A percentile compares a stretch with the other conserved stretches of the same genome.
Evolutionary conservation across 1,139 yeast species (phyloP).

Genomic region (Entelexis paramagnoliae): DNA sequence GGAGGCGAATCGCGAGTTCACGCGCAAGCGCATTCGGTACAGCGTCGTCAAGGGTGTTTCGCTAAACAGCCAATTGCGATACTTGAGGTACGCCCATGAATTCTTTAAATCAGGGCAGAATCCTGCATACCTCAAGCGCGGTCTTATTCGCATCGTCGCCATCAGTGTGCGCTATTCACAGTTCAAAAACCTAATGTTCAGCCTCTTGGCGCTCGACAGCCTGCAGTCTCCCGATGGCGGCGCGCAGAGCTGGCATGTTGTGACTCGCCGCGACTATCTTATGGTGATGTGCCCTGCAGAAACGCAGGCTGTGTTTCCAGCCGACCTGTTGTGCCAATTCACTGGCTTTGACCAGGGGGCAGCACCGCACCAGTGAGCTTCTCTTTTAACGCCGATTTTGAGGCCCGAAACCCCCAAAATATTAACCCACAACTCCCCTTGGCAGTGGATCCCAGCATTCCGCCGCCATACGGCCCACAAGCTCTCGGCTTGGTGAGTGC

Average conservation of each 20-base stretch:
- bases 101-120: constrained; percentile 26
- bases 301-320: not conserved
- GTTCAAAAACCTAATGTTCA: constrained; percentile 26
- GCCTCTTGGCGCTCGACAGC: constrained; percentile 23
- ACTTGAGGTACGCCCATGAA: constrained; percentile 48
- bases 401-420: not conserved
- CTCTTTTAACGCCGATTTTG: not conserved
- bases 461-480: not conserved
- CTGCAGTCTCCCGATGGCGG: too few species aligned
- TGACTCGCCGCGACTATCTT: not conserved
- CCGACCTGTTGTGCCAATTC: constrained; percentile 9
- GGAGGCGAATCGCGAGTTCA: constrained; percentile 45
- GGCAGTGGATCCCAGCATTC: not conserved
- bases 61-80: constrained; percentile 58
- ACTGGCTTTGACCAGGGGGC: not conserved
- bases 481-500: not conserved
- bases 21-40: constrained; percentile 47
- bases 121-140: constrained; percentile 7
- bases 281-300: constrained; percentile 9
- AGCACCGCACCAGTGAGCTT: not conserved
- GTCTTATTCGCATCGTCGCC: constrained; percentile 1
- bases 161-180: constrained; percentile 27
- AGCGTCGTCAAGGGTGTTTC: constrained; percentile 60
- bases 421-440: not conserved
- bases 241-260: not conserved